These are phyloP conservation scores for Trichothecium sympodiale DNA, from an alignment of 2,329 filamentous ascomycete genomes.

Conservation along the genomic window DNA sequence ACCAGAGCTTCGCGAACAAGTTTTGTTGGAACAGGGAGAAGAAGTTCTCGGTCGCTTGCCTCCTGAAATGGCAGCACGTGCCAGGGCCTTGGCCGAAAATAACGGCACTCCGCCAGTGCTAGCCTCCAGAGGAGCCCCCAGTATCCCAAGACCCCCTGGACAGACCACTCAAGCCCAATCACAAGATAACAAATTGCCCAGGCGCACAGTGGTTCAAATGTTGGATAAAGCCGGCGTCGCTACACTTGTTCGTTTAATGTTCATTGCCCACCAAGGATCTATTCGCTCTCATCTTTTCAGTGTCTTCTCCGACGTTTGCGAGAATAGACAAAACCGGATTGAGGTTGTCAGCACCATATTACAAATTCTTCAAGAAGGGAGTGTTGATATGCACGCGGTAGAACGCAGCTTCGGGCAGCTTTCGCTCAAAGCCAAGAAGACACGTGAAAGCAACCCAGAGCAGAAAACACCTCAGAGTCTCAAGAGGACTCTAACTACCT, in stretches of 20 bases:
- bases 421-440: conserved; percentile 74
- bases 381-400: conserved; percentile 82
- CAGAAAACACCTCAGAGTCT: conserved; percentile 69
- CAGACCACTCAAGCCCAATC: background rate
- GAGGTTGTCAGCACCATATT: conserved; percentile 90
- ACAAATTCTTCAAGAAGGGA: conserved; percentile 91
- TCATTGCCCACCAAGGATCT: conserved; percentile 83
- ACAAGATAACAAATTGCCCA: conserved; percentile 52
- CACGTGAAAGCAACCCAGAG: conserved; percentile 47
- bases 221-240: conserved; percentile 92
- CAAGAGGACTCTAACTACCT: conserved; percentile 62
- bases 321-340: conserved; percentile 90
- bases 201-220: conserved; percentile 86
- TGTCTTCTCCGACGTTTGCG: conserved; percentile 82
- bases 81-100: conserved; percentile 49
- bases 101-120: conserved; percentile 25
- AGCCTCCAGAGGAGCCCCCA: background rate
- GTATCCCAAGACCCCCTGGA: conserved; percentile 11
- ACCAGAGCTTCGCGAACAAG: conserved; percentile 70
- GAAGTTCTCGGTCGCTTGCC: conserved; percentile 76
- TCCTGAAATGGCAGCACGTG: conserved; percentile 76
- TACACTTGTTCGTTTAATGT: conserved; percentile 96
- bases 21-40: conserved; percentile 85
- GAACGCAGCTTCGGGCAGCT: conserved; percentile 92
- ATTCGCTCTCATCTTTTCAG: conserved; percentile 75